Evolutionary conservation across 2,329 filamentous ascomycete species (phyloP).

Genomic region (Domatiomyces catenatus): DNA sequence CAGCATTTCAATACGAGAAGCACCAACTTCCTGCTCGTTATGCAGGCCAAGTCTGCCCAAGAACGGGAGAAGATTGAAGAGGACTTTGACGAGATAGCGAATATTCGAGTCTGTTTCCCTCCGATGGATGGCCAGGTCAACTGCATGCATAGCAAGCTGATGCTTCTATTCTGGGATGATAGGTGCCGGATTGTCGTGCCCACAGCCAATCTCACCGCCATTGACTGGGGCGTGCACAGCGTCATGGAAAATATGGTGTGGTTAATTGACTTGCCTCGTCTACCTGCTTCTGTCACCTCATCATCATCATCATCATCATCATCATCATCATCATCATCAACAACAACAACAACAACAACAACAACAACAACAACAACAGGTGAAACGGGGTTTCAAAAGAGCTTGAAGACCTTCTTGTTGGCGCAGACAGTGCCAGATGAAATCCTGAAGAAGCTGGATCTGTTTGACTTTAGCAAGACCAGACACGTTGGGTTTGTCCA

Average conservation of each 20-base stretch:
- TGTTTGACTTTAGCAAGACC: slow-evolving; percentile 71
- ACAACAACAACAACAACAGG: slow-evolving; percentile 7
- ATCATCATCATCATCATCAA: no score
- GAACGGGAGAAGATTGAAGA: slow-evolving; percentile 25
- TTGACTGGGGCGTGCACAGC: slow-evolving; percentile 77
- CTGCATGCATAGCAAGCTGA: slow-evolving; percentile 88
- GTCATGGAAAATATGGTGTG: slow-evolving; percentile 85
- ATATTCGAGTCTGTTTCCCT: slow-evolving; percentile 62
- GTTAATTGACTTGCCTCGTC: slow-evolving; percentile 68
- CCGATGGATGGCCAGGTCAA: slow-evolving; percentile 55
- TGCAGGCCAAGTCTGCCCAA: slow-evolving; percentile 41
- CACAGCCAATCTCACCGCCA: slow-evolving; percentile 68
- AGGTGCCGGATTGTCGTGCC: slow-evolving; percentile 58
- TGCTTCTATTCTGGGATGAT: slow-evolving; percentile 58
- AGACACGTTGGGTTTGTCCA: slow-evolving; percentile 64
- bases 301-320: no score
- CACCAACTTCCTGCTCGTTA: slow-evolving; percentile 50
- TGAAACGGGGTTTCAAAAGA: slow-evolving; percentile 47
- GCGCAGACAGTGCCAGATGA: slow-evolving; percentile 50
- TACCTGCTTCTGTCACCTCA: slow-evolving; percentile 8
- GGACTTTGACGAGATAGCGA: slow-evolving; percentile 30
- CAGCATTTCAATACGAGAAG: slow-evolving; percentile 48
- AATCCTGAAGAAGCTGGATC: slow-evolving; percentile 51
- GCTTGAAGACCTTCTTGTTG: slow-evolving; percentile 54
- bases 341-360: no score